phyloP scores from a whole-genome alignment of 345 rosid species.

The Gynandropsis gynandra region DNA sequence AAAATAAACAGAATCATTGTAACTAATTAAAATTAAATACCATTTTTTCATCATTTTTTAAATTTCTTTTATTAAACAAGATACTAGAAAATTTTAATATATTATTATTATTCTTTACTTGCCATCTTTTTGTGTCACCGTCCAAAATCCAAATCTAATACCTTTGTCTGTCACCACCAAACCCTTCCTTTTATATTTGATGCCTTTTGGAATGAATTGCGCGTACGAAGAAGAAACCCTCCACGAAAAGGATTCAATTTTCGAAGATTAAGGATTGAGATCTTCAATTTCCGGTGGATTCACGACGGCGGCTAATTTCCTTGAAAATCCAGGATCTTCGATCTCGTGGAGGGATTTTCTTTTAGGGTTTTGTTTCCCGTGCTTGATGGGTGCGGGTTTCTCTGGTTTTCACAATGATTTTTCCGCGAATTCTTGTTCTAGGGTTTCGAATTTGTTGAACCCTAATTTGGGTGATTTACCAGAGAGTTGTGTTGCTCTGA shows the following conservation, averaged over 20 bases:
- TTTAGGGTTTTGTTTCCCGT: slow-evolving; percentile 4
- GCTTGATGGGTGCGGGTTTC: slow-evolving; percentile 60
- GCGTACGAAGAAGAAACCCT: slow-evolving; percentile 14
- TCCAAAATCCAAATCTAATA: slow-evolving; percentile 15
- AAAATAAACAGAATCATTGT: too few relatives aligned
- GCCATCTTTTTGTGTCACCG: slow-evolving; percentile 17
- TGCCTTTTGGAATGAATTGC: slow-evolving; percentile 14
- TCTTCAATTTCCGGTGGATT: slow-evolving; percentile 4
- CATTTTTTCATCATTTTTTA: too few relatives aligned
- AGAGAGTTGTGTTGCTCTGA: slow-evolving; percentile 69
- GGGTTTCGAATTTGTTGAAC: slow-evolving; percentile 18
- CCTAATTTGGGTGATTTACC: slow-evolving; percentile 72
- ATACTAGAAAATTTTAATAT: slow-evolving; percentile 8
- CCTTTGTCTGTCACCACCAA: slow-evolving; percentile 24
- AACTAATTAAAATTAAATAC: too few relatives aligned
- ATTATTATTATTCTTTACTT: background rate
- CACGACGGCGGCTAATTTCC: background rate
- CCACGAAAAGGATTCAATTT: slow-evolving; percentile 14
- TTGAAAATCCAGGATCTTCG: background rate
- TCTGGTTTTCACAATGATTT: slow-evolving; percentile 30
- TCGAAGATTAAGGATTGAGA: background rate
- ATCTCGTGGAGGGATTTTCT: background rate
- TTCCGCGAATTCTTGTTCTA: slow-evolving; percentile 18
- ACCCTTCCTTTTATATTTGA: slow-evolving; percentile 14
- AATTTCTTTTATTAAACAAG: background rate